Percentiles rank a stretch among this genome's conserved stretches.
Evolutionary conservation across 208 protist genomes (phyloP).

Genomic region (Trypanosoma platydactyli): DNA sequence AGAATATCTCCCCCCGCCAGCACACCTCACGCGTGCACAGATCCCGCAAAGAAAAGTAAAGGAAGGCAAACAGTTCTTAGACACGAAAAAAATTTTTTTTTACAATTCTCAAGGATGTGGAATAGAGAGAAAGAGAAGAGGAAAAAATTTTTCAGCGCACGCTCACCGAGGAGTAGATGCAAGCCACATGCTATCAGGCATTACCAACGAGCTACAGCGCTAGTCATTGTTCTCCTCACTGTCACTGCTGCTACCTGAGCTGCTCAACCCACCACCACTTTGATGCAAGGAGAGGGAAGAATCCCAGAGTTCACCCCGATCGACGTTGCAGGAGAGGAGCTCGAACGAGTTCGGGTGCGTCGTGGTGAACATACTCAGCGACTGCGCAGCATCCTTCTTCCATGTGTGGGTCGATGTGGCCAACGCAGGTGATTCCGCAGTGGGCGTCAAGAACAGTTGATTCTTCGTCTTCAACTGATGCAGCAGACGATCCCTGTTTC

Average conservation of each 20-base stretch:
- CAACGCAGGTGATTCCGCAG: not conserved
- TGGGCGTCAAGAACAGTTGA: not conserved
- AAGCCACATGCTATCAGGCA: not conserved
- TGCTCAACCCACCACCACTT: conserved; percentile 5
- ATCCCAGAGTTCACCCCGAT: too few species aligned
- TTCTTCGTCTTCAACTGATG: not conserved
- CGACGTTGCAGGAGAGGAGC: too few species aligned
- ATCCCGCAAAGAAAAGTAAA: too few species aligned
- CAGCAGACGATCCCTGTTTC: not conserved
- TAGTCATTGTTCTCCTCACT: not conserved
- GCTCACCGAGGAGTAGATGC: not conserved
- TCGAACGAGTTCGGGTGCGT: not conserved
- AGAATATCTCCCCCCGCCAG: not conserved
- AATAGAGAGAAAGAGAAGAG: too few species aligned
- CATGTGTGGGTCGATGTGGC: too few species aligned
- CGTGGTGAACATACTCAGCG: not conserved
- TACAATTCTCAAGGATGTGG: too few species aligned
- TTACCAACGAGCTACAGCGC: not conserved
- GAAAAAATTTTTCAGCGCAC: not conserved
- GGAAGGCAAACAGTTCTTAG: too few species aligned
- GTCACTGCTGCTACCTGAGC: conserved; percentile 8
- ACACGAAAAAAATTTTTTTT: too few species aligned
- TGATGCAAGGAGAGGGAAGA: not conserved
- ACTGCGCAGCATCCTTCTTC: too few species aligned
- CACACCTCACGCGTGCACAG: too few species aligned